Evolutionary conservation across 1,139 yeast genomes (phyloP), one percentile per base, ranked within the genome.

Genomic region (Lodderomyces jiufengensis): DNA sequence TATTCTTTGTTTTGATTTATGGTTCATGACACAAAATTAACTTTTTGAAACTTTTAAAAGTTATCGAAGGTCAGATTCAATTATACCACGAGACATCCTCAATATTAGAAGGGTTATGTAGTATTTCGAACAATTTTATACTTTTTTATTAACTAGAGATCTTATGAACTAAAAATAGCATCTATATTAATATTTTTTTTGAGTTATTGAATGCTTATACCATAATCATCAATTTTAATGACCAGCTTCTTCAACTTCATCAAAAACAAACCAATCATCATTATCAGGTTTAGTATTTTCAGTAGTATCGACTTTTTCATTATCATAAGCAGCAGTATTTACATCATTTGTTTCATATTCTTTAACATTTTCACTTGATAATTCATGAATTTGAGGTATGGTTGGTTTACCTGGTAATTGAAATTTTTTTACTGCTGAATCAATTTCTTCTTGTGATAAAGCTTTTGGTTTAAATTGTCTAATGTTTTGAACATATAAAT

Each of bases 401-500:
- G 76, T 57, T 51, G 96, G 92, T 52, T 85, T 78, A 47, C 73
- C 57, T 50, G 96, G 95, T 50, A 80, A 73, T 44, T 74, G 66
- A 85, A 95, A 88, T 51, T 84, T 78, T 70, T 82, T 80, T 50
- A 88, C 94, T 47, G 83, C 76, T 46, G 80, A 79, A 57, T 80
- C 87, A 43, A 90, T 80, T 52, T 85, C 95, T 51, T 77, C 68
- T 44, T 84, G 78, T 38, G 86, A 66, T 45, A 81, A 59, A 45
- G 90, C 80, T 46, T 82, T 76, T 59, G 95, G 90, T 75, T 88
- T 86, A 79, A 84, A 87, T 43, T 80, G 79, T 72, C 82, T 85
- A 67, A 92, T 73, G 66, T 87, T 95, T 65, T 76, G 82, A 57
- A 90, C 70, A 72, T 90, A 92, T 51, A 90, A 76, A 50, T 90